Evolutionary conservation across 73 alveolate genomes (phyloP), one percentile per base, ranked within the genome.

Genomic region (Durusdinium trenchii): DNA sequence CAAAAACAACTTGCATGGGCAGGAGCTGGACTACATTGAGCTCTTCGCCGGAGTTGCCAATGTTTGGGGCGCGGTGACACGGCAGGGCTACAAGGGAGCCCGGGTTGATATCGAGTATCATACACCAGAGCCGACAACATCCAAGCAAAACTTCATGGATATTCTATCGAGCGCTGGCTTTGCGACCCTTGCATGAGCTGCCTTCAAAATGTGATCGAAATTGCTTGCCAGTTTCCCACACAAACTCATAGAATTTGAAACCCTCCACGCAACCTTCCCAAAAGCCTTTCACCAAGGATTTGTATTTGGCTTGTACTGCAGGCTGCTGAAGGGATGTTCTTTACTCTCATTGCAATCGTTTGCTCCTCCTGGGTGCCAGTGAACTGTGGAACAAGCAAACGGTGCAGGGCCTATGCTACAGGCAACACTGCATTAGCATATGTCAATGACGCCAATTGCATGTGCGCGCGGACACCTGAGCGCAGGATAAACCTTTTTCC

Each of bases 61-160:
- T 30, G 95, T 86, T 6, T 86, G 76, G 64, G 2, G 42, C 48
- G 61, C 69, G 3, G 95, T 86, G 32, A 6, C 47, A 6, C 38
- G 61, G 23, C 23, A 54, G 5, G 79, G 79, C 26, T 61, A 23
- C 45, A 62, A 82, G 47, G 95, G 84, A 52, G 95, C 84, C 28
- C 64, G 84, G 12, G 85, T 42, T 3, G 95, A 86, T 48, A 10
- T 86, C 2, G 85, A 40, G 50, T 86, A 86, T 36, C 10, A 4
- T 4, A 42, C 18, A 26, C 43, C 50, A n/a, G 38, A 6, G 42
- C 38, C 62, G 0, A 2, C 40, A 10, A 78, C 43, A 54, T 23
- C 69, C 69, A 79, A 79, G 52, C 90, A 79, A 47, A 86, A 86
- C 26, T 84, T 84, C 30, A 86, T 86, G 95, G 95, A 86, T 48